Percentiles rank a stretch among this genome's conserved stretches.
These are phyloP conservation scores for Trichoderma cornu-damae DNA, from an alignment of 2,329 filamentous ascomycete species.

Conservation along the genomic window DNA sequence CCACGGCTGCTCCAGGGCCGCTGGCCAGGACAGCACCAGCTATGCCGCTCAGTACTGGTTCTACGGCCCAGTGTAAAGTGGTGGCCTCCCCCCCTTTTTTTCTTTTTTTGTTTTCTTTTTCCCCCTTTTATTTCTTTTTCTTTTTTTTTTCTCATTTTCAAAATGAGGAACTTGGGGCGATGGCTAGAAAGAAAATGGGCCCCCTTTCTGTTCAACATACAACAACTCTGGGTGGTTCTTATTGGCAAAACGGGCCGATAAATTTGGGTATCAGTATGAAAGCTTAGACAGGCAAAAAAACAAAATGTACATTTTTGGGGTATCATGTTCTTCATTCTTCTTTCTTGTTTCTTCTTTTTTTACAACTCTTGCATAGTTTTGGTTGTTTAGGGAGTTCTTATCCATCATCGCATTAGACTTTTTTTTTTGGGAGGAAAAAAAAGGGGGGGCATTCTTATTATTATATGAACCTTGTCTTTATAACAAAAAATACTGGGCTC, in stretches of 20 bases:
- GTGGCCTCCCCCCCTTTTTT: neutral
- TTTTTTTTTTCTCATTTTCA: neutral
- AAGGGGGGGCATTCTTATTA: neutral
- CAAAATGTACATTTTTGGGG: neutral
- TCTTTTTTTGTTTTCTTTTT: neutral
- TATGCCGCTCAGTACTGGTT: conserved; percentile 58
- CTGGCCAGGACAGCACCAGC: conserved; percentile 46
- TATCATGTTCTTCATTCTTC: neutral
- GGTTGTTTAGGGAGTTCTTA: neutral
- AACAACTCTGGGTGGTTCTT: neutral
- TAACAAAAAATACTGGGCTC: neutral
- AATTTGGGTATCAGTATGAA: neutral
- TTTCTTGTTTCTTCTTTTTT: neutral
- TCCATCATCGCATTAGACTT: neutral
- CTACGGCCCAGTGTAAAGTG: conserved; percentile 34
- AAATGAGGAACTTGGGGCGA: neutral
- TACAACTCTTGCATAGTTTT: neutral
- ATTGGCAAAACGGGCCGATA: neutral
- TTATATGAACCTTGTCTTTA: neutral
- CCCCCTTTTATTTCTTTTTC: neutral
- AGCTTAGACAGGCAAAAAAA: neutral
- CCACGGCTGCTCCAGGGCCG: conserved; percentile 38
- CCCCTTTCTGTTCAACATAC: neutral
- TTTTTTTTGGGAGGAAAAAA: neutral
- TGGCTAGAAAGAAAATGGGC: too few relatives aligned